Evolutionary conservation across 495 filamentous ascomycete species (phyloP), one percentile per base, ranked within the genome.

Genomic region (Tirmania nivea): DNA sequence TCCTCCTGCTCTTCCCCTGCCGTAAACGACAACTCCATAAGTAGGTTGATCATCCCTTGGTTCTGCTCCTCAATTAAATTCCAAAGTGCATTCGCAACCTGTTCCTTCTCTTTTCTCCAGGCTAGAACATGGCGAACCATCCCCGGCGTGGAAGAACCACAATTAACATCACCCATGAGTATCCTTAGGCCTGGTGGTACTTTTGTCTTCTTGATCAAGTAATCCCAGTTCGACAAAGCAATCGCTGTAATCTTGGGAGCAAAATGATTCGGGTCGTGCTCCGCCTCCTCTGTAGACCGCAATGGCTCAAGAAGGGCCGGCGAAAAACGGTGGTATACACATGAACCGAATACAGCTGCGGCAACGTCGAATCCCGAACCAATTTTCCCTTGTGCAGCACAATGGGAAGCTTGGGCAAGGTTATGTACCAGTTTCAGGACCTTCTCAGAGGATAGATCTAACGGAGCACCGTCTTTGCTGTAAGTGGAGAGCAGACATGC

Each of bases 361-460:
- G 89, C 92, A n/a, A 97, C 83, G 66, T 97, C 90, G 61, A 97
- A 97, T 31, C 90, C 90, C 2, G 83, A 88, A 49, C 90, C 90
- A 7, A 97, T 78, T 66, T 96, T 97, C 20, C 90, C 90, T 67
- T 97, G 90, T 0, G 90, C 90, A 2, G 89, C 85, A 64, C 89
- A 94, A 69, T 97, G 90, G 1, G 87, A 81, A 6, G 83, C 81
- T 69, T 97, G 90, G 8, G 89, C 79, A 35, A 97, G 76, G 66
- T 95, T 95, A 69, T 97, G 92, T 35, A 96, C 21, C 11, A 20
- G n/a, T 19, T 73, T 51, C 72, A 71, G 12, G 56, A 67, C 65
- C 1, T 51, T 12, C 2, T 55, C 50, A 17, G 69, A 64, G 34
- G 67, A 56, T 34, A 77, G 65, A 55, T 71, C 69, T 57, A 86